Conservation (phyloP, 257 asterid species). For the Nicotiana tabacum region DNA sequence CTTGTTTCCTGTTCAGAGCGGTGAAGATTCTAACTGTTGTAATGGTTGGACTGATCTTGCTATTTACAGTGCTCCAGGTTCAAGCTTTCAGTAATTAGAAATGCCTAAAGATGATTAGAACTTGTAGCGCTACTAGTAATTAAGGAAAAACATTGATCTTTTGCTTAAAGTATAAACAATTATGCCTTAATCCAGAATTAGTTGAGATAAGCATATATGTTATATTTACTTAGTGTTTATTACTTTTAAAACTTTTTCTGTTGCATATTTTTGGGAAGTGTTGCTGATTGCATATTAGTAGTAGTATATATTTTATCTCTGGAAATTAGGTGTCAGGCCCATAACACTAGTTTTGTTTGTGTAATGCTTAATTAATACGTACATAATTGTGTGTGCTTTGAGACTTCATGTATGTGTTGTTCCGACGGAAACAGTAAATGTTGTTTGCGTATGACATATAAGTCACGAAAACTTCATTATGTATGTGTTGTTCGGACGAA, state of each 20-base stretch:
- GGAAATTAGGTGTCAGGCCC: not conserved
- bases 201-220: not conserved
- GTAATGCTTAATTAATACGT: not conserved
- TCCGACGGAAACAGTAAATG: not conserved
- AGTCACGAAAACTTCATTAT: not conserved
- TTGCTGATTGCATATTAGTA: not conserved
- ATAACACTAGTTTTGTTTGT: not conserved
- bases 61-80: constrained; percentile 48
- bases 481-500: not conserved
- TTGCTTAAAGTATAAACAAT: not conserved
- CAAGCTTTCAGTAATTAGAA: constrained; percentile 28
- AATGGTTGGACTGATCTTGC: constrained; percentile 74
- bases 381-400: not conserved
- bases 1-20: constrained; percentile 25
- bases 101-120: not conserved
- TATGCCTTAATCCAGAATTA: not conserved
- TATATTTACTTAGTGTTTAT: not conserved
- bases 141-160: not conserved
- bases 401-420: not conserved
- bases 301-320: not conserved
- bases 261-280: not conserved
- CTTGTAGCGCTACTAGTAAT: not conserved
- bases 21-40: constrained; percentile 33
- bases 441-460: too few relatives aligned
- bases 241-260: not conserved